Base-by-base conservation (phyloP, 2,329 filamentous ascomycete species). In the Curvularia hawaiiensis region DNA sequence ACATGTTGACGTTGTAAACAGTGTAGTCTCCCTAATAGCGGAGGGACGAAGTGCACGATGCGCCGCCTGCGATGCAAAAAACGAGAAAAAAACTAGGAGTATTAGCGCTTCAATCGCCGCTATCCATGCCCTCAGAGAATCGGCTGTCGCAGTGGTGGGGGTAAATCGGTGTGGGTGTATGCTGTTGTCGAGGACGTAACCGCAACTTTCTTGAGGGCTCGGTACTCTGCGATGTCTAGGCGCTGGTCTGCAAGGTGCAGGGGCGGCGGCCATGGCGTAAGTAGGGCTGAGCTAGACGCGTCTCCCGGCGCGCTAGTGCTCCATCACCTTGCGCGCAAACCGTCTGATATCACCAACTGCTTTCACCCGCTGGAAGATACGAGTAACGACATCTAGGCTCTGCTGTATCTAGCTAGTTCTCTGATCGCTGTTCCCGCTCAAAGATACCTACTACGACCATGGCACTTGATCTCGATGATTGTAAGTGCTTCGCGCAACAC, bases 1-100 rank as follows among this genome's bases (percentile, higher is more conserved):
- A 80, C 79, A 82, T 83, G 66, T 11, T 71, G 71, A 53, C 26
- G 46, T 45, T 31, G 55, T 58, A 33, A 41, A 62, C 48, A 51
- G 64, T 58, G 52, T 62, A 56, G 54, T 50, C 52, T 40, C 39
- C 47, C 48, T 57, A 52, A 41, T 38, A 33, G 30, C 51, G 51
- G 46, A 54, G 55, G 58, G 50, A 47, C 50, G 26, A 43, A 51
- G 54, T 45, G 59, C 62, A 62, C 55, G 50, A 66, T 59, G 52
- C 59, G 62, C 58, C 52, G 62, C 58, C 52, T 51, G 53, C 45
- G 52, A 46, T 59, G 60, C 52, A 52, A 38, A 38, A 38, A 58
- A 54, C 35, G 35, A 38, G 35, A 59, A 49, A 60, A 55, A 59
- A 57, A 58, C 50, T 31, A 54, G 50, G 50, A 39, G n/a, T 31